Percentiles rank a stretch among this genome's conserved stretches.
Conservation (phyloP, 768 basidiomycete genomes). For the Leccinum sublutescens region DNA sequence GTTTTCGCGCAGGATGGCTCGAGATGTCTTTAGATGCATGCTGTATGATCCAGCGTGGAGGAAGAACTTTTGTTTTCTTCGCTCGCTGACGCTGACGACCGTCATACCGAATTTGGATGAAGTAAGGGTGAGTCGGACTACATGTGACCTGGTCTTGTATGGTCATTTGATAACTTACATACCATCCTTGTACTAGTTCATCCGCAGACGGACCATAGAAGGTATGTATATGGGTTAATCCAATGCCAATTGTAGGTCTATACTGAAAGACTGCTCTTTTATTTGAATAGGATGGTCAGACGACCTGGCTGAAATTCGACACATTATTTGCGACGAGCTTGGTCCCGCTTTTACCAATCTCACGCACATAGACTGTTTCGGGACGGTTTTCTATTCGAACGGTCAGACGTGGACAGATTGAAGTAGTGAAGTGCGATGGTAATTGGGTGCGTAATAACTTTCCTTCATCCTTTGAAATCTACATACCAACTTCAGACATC, state of each 20-base stretch:
- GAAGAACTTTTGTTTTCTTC: neutral
- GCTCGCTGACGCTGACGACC: neutral
- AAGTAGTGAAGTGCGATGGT: too few relatives aligned
- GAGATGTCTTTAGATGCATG: neutral
- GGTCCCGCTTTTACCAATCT: neutral
- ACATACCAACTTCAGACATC: too few relatives aligned
- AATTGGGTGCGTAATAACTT: too few relatives aligned
- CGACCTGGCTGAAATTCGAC: neutral
- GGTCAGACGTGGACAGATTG: too few relatives aligned
- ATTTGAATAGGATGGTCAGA: neutral
- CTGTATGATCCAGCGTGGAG: neutral
- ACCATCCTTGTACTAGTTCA: neutral
- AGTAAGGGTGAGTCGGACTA: neutral
- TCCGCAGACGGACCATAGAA: neutral
- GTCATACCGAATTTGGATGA: too few relatives aligned
- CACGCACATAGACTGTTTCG: neutral
- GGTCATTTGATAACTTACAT: too few relatives aligned
- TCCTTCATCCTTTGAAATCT: too few relatives aligned
- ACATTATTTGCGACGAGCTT: neutral
- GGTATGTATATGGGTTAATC: neutral
- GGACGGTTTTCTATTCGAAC: neutral
- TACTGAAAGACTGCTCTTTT: too few relatives aligned
- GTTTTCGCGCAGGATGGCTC: neutral
- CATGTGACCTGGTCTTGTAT: neutral
- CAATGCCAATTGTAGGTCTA: too few relatives aligned